Conservation (phyloP, 768 basidiomycete genomes). For the Gelatoporia subvermispora region DNA sequence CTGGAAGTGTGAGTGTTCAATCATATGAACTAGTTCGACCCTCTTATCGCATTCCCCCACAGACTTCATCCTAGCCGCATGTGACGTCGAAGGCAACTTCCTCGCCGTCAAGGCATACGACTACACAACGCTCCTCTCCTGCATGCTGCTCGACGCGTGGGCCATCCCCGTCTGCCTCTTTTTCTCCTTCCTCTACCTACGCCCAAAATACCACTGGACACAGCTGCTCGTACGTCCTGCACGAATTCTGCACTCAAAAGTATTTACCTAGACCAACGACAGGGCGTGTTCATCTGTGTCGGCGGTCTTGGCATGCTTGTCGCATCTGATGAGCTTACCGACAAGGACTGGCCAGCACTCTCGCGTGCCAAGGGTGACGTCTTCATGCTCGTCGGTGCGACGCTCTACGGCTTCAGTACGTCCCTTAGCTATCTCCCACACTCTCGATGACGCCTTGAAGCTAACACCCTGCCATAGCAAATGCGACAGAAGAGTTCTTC, state of each 20-base stretch:
- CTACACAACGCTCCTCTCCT: constrained; percentile 83
- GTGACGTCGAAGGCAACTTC: constrained; percentile 88
- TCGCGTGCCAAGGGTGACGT: constrained; percentile 73
- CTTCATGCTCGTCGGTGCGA: constrained; percentile 84
- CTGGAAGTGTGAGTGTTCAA: constrained; percentile 69
- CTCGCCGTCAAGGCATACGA: constrained; percentile 82
- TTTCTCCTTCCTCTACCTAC: constrained; percentile 81
- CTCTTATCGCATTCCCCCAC: background rate
- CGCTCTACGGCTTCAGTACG: constrained; percentile 82
- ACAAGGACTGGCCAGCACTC: constrained; percentile 67
- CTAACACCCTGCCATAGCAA: constrained; percentile 42
- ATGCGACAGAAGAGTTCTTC: constrained; percentile 85
- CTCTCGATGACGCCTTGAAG: background rate
- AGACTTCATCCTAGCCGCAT: constrained; percentile 76
- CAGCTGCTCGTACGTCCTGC: constrained; percentile 58
- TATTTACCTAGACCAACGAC: background rate
- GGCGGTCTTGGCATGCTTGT: constrained; percentile 78
- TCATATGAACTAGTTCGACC: background rate
- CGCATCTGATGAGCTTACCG: constrained; percentile 68
- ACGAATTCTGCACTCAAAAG: background rate
- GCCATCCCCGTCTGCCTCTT: constrained; percentile 85
- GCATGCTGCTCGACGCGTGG: constrained; percentile 93
- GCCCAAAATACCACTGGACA: constrained; percentile 76
- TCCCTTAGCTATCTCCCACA: constrained; percentile 14
- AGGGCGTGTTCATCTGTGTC: constrained; percentile 74